Evolutionary conservation across 306 rosid species (phyloP).

Genomic region (Prosopis cineraria): DNA sequence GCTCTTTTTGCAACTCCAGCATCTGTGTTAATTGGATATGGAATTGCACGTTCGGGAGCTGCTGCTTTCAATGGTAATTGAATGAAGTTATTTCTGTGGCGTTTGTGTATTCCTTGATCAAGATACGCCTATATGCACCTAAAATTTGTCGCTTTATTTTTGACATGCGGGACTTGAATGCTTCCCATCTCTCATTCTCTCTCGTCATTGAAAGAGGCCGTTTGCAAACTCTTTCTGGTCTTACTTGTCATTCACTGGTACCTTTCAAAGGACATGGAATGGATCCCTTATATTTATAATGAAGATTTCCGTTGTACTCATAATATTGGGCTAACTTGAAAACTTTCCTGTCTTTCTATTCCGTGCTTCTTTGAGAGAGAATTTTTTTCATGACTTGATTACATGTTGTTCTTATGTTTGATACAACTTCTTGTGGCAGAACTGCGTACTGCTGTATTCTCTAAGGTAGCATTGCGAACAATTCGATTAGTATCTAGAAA

Average conservation of each 20-base stretch:
- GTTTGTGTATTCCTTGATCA: slow-evolving; percentile 32
- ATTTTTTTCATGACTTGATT: slow-evolving; percentile 17
- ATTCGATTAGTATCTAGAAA: slow-evolving; percentile 89
- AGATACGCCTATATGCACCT: not conserved
- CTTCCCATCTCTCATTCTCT: not conserved
- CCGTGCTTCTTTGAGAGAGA: slow-evolving; percentile 23
- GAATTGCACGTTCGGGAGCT: slow-evolving; percentile 88
- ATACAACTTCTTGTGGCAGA: slow-evolving; percentile 58
- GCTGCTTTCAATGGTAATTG: slow-evolving; percentile 94
- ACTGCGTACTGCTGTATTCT: slow-evolving; percentile 87
- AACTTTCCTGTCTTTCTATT: not conserved
- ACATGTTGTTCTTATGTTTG: slow-evolving; percentile 17
- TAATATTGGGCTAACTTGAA: not conserved
- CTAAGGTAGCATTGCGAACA: slow-evolving; percentile 93
- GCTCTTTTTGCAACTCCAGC: slow-evolving; percentile 84
- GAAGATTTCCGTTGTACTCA: slow-evolving; percentile 17
- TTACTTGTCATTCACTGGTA: slow-evolving; percentile 1
- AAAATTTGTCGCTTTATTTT: not conserved
- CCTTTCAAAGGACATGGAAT: not conserved
- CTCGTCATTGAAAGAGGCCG: not conserved
- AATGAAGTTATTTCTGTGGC: slow-evolving; percentile 54
- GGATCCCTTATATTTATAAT: slow-evolving; percentile 22
- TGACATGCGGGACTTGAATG: not conserved
- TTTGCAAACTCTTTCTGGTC: not conserved
- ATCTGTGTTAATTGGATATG: slow-evolving; percentile 88